Base-by-base conservation (phyloP, 2,329 filamentous ascomycete genomes). In the Penicillium frequentans region DNA sequence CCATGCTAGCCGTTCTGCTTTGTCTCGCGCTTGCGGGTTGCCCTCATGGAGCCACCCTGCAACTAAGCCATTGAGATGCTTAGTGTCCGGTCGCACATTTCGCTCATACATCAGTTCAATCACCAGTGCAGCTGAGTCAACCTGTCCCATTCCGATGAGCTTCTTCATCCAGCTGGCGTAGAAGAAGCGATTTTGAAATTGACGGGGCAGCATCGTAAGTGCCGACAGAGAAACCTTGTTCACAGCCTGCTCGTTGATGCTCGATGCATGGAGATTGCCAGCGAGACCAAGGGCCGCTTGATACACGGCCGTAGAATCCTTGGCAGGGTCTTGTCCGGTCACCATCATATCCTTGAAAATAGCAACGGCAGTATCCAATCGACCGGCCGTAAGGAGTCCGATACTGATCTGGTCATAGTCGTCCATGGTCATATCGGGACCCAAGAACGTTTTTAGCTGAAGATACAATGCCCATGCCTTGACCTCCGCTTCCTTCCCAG, bases 301-400 rank as follows among this genome's bases (percentile, higher is more conserved):
- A 59, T 79, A 82, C n/a, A 80, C 66, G n/a, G 71, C 68, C 4
- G 73, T 74, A 24, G 75, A 79, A 50, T 79, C 75, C n/a, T 75
- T 69, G n/a, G 72, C 68, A 10, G 74, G 73, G 46, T 75, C 75
- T 56, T 75, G 70, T 8, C 83, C 82, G 4, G 84, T 83, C 56
- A 86, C 84, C 86, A 96, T 92, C 91, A 96, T 96, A 71, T 96
- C 91, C 64, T 89, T 90, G 72, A 96, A 96, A 0, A 91, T 85
- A 52, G 86, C 84, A 54, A 93, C 81, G 1, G 90, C 90, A 58
- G 87, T 82, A 58, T 89, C 83, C 6, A 85, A 80, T 57, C 87
- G 81, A 52, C 86, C 84, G 7, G 85, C 82, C 23, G 86, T 80
- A 26, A 96, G 76, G 67, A 96, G 90, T 45, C 84, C 84, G 21